Evolutionary conservation across 768 basidiomycete species (phyloP).

Genomic region (Lactifluus hygrophoroides): DNA sequence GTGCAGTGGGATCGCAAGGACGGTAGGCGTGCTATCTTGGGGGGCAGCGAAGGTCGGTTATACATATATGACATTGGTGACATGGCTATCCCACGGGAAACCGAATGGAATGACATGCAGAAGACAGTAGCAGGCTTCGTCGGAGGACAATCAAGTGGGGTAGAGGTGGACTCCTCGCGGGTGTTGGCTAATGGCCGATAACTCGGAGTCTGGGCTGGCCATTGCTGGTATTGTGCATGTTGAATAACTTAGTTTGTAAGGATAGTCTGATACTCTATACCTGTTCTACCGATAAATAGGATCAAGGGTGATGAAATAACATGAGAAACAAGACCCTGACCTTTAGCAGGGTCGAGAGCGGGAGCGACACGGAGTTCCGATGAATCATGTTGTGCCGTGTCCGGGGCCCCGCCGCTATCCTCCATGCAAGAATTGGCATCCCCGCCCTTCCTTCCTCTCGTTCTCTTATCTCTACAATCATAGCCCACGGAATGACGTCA

Average conservation of each 20-base stretch:
- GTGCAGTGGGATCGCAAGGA: constrained; percentile 92
- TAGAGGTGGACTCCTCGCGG: constrained; percentile 25
- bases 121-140: constrained; percentile 68
- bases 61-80: constrained; percentile 96
- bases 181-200: constrained; percentile 31
- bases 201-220: neutral
- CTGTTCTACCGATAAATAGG: neutral
- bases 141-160: constrained; percentile 37
- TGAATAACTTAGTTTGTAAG: neutral
- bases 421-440: neutral
- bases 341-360: neutral
- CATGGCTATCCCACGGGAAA: constrained; percentile 77
- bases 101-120: constrained; percentile 91
- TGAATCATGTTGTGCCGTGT: constrained; percentile 14
- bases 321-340: too few relatives aligned
- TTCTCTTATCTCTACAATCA: constrained; percentile 5
- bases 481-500: constrained; percentile 24
- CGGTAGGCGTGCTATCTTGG: constrained; percentile 81
- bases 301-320: neutral
- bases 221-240: neutral
- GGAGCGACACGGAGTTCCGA: constrained; percentile 12
- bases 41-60: constrained; percentile 85
- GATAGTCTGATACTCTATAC: constrained; percentile 9
- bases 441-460: constrained; percentile 1
- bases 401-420: neutral